Evolutionary conservation across 495 filamentous ascomycete genomes (phyloP).

Genomic region (Aspergillus asperescens): DNA sequence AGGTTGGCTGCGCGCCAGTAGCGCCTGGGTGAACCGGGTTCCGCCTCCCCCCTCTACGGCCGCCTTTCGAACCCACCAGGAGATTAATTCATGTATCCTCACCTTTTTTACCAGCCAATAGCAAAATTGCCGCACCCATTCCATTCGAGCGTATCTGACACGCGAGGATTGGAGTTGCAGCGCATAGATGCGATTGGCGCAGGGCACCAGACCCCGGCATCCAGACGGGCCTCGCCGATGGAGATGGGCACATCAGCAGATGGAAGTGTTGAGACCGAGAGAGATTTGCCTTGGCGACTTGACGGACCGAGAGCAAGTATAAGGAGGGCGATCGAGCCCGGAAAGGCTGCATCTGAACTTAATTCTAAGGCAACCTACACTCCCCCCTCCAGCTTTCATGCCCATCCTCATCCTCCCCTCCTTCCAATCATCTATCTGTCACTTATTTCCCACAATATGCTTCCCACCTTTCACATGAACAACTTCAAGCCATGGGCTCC

Average conservation of each 20-base stretch:
- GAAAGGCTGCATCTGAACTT: not conserved
- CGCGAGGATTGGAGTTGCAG: not conserved
- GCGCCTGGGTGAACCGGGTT: not conserved
- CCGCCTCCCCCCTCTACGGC: not conserved
- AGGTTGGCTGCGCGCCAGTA: not conserved
- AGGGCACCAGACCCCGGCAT: not conserved
- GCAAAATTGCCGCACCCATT: conserved; percentile 1
- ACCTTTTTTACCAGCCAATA: conserved; percentile 1
- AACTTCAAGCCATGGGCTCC: conserved; percentile 6
- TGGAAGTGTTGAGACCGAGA: not conserved
- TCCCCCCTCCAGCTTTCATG: not conserved
- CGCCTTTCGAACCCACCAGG: not conserved
- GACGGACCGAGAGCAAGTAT: not conserved
- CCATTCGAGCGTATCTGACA: not conserved
- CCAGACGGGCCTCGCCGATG: not conserved
- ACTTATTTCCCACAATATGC: conserved; percentile 4
- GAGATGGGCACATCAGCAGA: not conserved
- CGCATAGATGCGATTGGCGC: not conserved
- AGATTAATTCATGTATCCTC: not conserved
- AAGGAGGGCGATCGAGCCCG: not conserved
- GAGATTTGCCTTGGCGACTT: not conserved
- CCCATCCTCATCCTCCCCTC: not conserved
- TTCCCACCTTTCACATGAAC: conserved; percentile 5
- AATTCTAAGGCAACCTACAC: not conserved
- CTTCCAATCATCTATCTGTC: not conserved